A percentile compares a stretch with the other conserved stretches of the same genome.
Conservation (phyloP, 768 basidiomycete genomes). For the Lentinula boryana region DNA sequence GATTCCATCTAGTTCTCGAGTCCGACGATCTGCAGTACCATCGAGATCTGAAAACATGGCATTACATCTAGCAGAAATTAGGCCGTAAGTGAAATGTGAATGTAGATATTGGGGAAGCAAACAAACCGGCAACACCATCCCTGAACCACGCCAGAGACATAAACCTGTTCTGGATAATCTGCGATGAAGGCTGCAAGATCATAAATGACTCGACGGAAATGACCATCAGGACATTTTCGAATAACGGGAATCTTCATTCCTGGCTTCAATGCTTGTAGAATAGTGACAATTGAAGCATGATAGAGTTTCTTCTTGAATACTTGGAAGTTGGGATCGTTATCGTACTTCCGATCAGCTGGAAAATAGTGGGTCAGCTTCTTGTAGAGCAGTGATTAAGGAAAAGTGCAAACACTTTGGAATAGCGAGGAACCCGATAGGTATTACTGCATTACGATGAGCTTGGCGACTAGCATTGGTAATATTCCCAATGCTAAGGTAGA, state of each 20-base stretch:
- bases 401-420: constrained; percentile 22
- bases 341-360: constrained; percentile 6
- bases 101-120: too few species aligned
- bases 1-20: background rate
- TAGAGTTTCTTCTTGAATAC: constrained; percentile 13
- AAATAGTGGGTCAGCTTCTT: background rate
- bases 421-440: constrained; percentile 17
- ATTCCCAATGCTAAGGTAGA: constrained; percentile 27
- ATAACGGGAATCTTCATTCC: constrained; percentile 17
- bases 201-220: constrained; percentile 17
- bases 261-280: constrained; percentile 12
- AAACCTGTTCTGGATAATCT: constrained; percentile 24
- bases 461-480: constrained; percentile 23
- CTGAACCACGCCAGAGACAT: constrained; percentile 15
- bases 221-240: constrained; percentile 20
- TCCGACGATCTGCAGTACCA: background rate
- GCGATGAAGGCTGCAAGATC: constrained; percentile 20
- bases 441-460: constrained; percentile 24
- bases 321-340: constrained; percentile 4
- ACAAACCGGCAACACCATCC: constrained; percentile 13
- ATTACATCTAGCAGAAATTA: background rate
- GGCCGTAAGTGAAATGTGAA: background rate
- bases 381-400: background rate
- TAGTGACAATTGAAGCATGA: constrained; percentile 12
- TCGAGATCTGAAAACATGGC: background rate